Evolutionary conservation across 78 protist species (phyloP), one percentile per base, ranked within the genome.

Genomic region (Speleostelium caveatum): DNA sequence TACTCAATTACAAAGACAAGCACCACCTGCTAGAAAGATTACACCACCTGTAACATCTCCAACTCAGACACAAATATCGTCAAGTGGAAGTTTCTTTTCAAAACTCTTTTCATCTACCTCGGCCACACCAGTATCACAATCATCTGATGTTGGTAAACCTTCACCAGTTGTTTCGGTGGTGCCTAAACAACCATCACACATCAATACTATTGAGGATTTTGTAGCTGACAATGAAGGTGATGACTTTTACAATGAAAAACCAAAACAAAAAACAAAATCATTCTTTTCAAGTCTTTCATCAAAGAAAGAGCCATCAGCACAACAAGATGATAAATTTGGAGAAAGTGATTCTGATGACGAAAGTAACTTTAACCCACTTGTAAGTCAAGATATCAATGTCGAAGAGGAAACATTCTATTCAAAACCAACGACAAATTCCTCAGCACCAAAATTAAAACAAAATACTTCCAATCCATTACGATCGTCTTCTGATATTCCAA

Each of bases 291-390:
- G 30, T 69, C 30, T 60, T 45, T 7, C 24, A 69, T 0, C 22
- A 10, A 16, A 56, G 58, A 58, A 61, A 55, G 26, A 35, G 35
- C 38, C 38, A 36, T 3, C 71, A 56, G 49, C 38, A 60, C 1
- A 33, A 2, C 35, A 21, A 17, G 38, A 4, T 22, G 89, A 79
- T 17, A 67, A 12, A 30, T 79, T 79, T 67, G 89, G 89, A 4
- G 75, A 45, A 10, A 69, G 60, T 53, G 89, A 79, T 68, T 19
- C n/a, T 39, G 78, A 72, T 22, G 86, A 75, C 12, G 88, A 79
- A n/a, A 55, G 41, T 33, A n/a, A n/a, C 45, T 28, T 19, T 42
- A 77, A 45, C 56, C 89, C 59, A 21, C 67, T n/a, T 38, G 73
- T 39, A 12, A 59, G 35, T 67, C 51, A 72, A 39, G 45, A 51